Base-by-base conservation (phyloP, 2,329 filamentous ascomycete genomes). In the Colletotrichum shisoi region DNA sequence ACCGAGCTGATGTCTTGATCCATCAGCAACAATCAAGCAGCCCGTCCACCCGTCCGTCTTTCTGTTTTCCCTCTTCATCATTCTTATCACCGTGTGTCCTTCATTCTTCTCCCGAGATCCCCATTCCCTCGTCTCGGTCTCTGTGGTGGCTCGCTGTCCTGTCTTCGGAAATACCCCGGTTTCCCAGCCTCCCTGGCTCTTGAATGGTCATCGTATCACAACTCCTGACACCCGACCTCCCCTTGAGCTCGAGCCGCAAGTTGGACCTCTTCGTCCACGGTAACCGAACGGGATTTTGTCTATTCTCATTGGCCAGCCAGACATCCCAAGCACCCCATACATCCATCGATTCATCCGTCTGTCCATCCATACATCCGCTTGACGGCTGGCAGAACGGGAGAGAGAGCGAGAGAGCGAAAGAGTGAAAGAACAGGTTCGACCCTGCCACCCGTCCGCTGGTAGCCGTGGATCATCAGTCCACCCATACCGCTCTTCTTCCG, bases 361-460 rank as follows among this genome's bases (percentile, higher is more conserved):
- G 31, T 34, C 31, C 31, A 9, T 34, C 31, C 8, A 34, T 34
- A 34, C 12, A 21, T 27, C 17, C 13, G 6, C 13, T 17, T 42
- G 57, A 61, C 24, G 13, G 6, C 48, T 24, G 24, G 17, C n/a
- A 34, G 31, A 34, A 3, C 31, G 8, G 31, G 31, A 34, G 8
- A 34, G 27, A 34, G 17, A 53, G 11, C 6, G 17, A 27, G 34
- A n/a, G 27, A 31, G 15, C 44, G 11, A 11, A 11, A 49, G 34
- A n/a, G 27, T 27, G 34, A 21, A 60, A 60, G 64, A 68, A 68
- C 65, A 45, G 54, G 65, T 65, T 68, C 65, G 56, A 12, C 51
- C 54, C 65, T 51, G 65, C 65, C 65, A 65, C 62, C 62, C 62
- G 24, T 54, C 65, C 48, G 65, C 45, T 65, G 62, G 42, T 65